phyloP scores from a whole-genome alignment of 2,329 filamentous ascomycete genomes.

The Pleoardoris graminearum region DNA sequence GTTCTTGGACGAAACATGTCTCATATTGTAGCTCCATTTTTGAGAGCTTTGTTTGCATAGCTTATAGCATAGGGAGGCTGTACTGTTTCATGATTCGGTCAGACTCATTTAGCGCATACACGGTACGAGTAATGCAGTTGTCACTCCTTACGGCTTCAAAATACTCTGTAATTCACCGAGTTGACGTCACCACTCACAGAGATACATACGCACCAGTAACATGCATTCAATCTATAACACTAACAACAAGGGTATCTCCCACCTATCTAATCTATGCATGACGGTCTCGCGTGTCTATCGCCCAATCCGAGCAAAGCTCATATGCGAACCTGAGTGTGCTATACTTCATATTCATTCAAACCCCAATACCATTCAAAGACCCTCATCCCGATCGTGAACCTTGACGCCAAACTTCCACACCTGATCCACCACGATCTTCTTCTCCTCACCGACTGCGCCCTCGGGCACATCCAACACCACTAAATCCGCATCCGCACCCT shows the following conservation, averaged over 20 bases:
- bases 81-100: neutral
- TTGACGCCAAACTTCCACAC: constrained; percentile 75
- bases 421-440: constrained; percentile 67
- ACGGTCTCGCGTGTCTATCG: neutral
- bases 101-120: neutral
- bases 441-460: constrained; percentile 49
- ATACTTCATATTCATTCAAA: neutral
- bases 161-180: too few relatives aligned
- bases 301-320: neutral
- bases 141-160: neutral
- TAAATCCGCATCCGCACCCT: constrained; percentile 58
- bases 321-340: neutral
- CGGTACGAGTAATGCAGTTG: neutral
- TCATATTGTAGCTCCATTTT: neutral
- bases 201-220: too few relatives aligned
- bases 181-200: too few relatives aligned
- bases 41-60: neutral
- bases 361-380: too few relatives aligned
- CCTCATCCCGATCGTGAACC: constrained; percentile 29
- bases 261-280: neutral
- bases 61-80: constrained; percentile 1
- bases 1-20: neutral
- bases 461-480: constrained; percentile 66
- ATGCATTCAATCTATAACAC: neutral
- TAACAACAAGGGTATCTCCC: neutral